Conservation (phyloP, 371 early-diverging fungal species). For the Entomophthora muscae region DNA sequence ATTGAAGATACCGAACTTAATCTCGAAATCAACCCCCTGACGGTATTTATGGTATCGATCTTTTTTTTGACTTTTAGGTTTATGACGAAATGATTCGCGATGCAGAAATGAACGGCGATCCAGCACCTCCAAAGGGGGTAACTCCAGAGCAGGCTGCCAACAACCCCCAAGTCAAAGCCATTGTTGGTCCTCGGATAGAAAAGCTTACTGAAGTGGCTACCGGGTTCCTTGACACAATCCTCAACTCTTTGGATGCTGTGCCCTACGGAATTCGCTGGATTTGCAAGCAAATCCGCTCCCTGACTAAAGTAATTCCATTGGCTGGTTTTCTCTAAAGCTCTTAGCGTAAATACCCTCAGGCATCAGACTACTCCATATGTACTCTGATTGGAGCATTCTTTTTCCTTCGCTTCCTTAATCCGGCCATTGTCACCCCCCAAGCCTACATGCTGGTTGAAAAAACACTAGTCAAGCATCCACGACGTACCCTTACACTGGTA, state of each 20-base stretch:
- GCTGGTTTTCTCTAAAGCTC: neutral
- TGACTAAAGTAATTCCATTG: conserved; percentile 48
- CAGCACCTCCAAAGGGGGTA: conserved; percentile 42
- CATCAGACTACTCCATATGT: conserved; percentile 70
- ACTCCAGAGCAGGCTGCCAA: conserved; percentile 59
- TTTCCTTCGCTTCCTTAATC: conserved; percentile 91
- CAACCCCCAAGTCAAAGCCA: conserved; percentile 60
- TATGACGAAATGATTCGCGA: conserved; percentile 74
- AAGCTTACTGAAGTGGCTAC: conserved; percentile 74
- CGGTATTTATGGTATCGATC: conserved; percentile 15
- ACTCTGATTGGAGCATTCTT: conserved; percentile 94
- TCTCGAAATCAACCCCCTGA: conserved; percentile 79
- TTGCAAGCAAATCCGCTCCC: conserved; percentile 85
- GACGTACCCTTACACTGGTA: conserved; percentile 77
- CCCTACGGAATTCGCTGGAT: conserved; percentile 98
- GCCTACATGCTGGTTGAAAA: conserved; percentile 84
- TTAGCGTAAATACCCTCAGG: conserved; percentile 70
- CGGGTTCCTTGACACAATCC: conserved; percentile 63
- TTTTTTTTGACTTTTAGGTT: conserved; percentile 19
- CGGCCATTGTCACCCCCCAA: conserved; percentile 90
- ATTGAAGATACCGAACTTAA: conserved; percentile 58
- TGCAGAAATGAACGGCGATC: conserved; percentile 41
- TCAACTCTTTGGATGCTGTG: conserved; percentile 54
- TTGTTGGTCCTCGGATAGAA: conserved; percentile 61
- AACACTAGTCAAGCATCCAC: conserved; percentile 56